A percentile compares a stretch with the other conserved stretches of the same genome.
These are phyloP conservation scores for Colletotrichum shisoi DNA, from an alignment of 2,329 filamentous ascomycete species.

Conservation along the genomic window DNA sequence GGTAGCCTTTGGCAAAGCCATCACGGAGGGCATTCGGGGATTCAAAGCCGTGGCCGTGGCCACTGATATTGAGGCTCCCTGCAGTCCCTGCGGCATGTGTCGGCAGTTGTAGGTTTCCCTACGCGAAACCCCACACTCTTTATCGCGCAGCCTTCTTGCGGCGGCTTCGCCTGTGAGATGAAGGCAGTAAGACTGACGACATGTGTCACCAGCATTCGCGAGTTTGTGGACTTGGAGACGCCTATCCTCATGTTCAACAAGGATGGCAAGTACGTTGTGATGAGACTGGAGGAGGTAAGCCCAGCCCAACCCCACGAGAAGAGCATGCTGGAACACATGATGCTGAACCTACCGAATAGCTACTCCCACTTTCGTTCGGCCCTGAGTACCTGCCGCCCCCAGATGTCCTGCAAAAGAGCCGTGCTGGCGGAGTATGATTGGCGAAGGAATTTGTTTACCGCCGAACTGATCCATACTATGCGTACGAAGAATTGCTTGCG, in stretches of 20 bases:
- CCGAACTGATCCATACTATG: too few relatives aligned
- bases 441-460: not conserved
- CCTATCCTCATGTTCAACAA: conserved; percentile 95
- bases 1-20: conserved; percentile 83
- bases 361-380: conserved; percentile 74
- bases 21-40: conserved; percentile 63
- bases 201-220: conserved; percentile 70
- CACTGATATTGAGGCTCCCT: conserved; percentile 75
- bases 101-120: conserved; percentile 76
- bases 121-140: not conserved
- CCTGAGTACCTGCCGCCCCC: conserved; percentile 64
- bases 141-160: not conserved
- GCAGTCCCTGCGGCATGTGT: conserved; percentile 93
- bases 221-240: conserved; percentile 73
- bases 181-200: conserved; percentile 18
- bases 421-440: conserved; percentile 2
- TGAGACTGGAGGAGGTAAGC: conserved; percentile 72
- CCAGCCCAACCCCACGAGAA: conserved; percentile 38
- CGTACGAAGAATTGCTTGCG: not conserved
- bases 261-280: conserved; percentile 74
- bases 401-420: conserved; percentile 39
- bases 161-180: not conserved
- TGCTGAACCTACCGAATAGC: conserved; percentile 51
- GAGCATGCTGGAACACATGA: not conserved
- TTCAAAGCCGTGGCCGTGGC: conserved; percentile 86